These are phyloP conservation scores for Calcarisporium arbuscula DNA, from an alignment of 2,329 filamentous ascomycete species.

Conservation along the genomic window DNA sequence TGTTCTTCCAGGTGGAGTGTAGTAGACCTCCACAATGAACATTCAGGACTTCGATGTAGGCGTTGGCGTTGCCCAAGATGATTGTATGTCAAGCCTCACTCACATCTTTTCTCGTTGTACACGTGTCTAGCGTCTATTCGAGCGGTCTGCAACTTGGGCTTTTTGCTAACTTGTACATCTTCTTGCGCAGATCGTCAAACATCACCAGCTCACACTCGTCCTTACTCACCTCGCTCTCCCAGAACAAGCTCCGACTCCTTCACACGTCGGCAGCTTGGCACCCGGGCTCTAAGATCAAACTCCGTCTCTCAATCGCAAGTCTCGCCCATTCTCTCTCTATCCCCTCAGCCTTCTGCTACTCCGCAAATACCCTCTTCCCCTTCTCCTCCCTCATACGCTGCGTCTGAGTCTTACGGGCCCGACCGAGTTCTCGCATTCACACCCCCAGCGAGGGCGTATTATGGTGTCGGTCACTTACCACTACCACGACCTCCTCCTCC, in stretches of 20 bases:
- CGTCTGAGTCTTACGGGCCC: slow-evolving; percentile 37
- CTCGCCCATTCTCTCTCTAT: slow-evolving; percentile 17
- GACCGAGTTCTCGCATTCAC: slow-evolving; percentile 27
- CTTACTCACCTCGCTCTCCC: background rate
- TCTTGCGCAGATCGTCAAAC: too few species aligned
- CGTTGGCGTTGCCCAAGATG: too few species aligned
- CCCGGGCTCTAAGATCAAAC: too few species aligned
- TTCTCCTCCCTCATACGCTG: slow-evolving; percentile 32
- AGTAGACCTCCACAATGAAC: slow-evolving; percentile 29
- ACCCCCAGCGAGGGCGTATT: slow-evolving; percentile 16
- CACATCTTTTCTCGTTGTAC: too few species aligned
- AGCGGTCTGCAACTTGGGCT: too few species aligned
- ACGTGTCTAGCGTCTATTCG: too few species aligned
- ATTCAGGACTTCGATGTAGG: too few species aligned
- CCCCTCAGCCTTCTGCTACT: slow-evolving; percentile 27
- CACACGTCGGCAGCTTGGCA: too few species aligned
- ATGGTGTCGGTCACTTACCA: slow-evolving; percentile 4
- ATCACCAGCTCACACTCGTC: too few species aligned
- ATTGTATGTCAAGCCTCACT: slow-evolving; percentile 24
- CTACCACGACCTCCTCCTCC: slow-evolving; percentile 1
- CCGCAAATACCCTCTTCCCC: slow-evolving; percentile 22
- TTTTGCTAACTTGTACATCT: too few species aligned
- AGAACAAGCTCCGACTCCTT: slow-evolving; percentile 1
- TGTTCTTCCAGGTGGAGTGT: slow-evolving; percentile 25
- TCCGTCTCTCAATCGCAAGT: too few species aligned